Conservation (phyloP, 495 filamentous ascomycete species). For the Neurospora terricola region DNA sequence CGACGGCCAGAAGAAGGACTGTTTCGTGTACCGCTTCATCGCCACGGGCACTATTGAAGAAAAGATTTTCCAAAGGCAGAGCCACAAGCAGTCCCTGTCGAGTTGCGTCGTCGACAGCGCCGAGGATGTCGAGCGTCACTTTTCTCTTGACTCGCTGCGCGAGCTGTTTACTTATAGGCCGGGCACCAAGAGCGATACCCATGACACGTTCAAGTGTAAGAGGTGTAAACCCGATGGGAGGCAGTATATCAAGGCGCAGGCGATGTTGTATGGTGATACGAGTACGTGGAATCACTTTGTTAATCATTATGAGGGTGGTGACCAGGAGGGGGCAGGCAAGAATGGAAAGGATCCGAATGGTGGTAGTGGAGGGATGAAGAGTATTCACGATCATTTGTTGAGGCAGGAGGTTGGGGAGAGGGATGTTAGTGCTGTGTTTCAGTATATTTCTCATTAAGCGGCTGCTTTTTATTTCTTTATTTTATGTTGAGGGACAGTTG, state of each 20-base stretch:
- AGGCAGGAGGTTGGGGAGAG: conserved; percentile 72
- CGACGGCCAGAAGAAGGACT: conserved; percentile 98
- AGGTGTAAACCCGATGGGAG: conserved; percentile 78
- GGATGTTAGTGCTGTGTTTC: conserved; percentile 89
- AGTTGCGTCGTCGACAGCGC: conserved; percentile 96
- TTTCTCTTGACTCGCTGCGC: conserved; percentile 75
- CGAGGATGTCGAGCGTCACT: conserved; percentile 95
- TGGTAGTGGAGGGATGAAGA: conserved; percentile 40
- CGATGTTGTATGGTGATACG: conserved; percentile 95
- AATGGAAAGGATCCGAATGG: not conserved
- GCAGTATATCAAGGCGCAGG: conserved; percentile 79
- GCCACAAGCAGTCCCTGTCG: conserved; percentile 92
- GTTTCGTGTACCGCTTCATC: conserved; percentile 98
- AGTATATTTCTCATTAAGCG: conserved; percentile 83
- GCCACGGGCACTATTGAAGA: conserved; percentile 97
- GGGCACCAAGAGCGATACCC: conserved; percentile 81
- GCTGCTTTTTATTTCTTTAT: not conserved
- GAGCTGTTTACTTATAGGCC: conserved; percentile 90
- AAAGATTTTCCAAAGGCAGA: conserved; percentile 98
- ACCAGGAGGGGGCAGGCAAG: not conserved
- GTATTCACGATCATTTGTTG: conserved; percentile 85
- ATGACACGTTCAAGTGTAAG: conserved; percentile 99
- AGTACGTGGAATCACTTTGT: conserved; percentile 98
- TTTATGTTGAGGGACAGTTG: not conserved
- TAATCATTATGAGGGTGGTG: conserved; percentile 38